These are phyloP conservation scores for Chlamydomonas reinhardtii DNA, from an alignment of 163 green algal genomes.

Conservation along the genomic window DNA sequence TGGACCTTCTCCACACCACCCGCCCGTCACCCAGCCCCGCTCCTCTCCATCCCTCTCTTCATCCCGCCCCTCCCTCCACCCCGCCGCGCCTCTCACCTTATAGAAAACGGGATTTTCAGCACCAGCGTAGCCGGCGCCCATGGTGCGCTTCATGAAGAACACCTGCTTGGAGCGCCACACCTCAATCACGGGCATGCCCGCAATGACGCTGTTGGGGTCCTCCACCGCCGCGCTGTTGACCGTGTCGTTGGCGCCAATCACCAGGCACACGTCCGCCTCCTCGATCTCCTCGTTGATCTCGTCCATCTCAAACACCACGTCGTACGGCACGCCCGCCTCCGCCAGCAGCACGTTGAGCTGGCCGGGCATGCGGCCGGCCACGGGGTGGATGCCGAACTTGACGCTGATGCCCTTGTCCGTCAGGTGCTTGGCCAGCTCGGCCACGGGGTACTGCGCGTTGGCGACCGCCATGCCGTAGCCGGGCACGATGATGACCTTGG, in stretches of 20 bases:
- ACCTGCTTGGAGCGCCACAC: slow-evolving; percentile 90
- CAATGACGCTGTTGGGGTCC: slow-evolving; percentile 91
- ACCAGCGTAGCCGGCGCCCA: slow-evolving; percentile 90
- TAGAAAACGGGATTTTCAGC: slow-evolving; percentile 89
- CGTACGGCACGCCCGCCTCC: slow-evolving; percentile 92
- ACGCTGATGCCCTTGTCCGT: slow-evolving; percentile 74
- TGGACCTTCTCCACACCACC: too few relatives aligned
- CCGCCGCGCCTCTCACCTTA: slow-evolving; percentile 61
- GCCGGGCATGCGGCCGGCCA: slow-evolving; percentile 92
- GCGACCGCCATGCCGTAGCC: slow-evolving; percentile 95
- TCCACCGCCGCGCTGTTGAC: slow-evolving; percentile 92
- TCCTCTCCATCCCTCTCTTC: too few relatives aligned
- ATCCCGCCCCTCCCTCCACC: too few relatives aligned
- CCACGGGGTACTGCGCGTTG: slow-evolving; percentile 87
- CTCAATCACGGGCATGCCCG: slow-evolving; percentile 95
- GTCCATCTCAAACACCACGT: slow-evolving; percentile 94
- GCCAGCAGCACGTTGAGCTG: slow-evolving; percentile 98
- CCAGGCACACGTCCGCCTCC: slow-evolving; percentile 71
- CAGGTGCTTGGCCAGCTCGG: slow-evolving; percentile 64
- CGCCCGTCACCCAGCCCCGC: too few relatives aligned
- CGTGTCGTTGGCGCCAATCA: slow-evolving; percentile 89
- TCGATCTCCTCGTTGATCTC: slow-evolving; percentile 87
- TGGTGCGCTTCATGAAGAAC: slow-evolving; percentile 94
- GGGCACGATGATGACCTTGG: slow-evolving; percentile 89
- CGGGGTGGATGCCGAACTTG: slow-evolving; percentile 89